Evolutionary conservation across 2,329 filamentous ascomycete genomes (phyloP).

Genomic region (Xylariaceae sp.): DNA sequence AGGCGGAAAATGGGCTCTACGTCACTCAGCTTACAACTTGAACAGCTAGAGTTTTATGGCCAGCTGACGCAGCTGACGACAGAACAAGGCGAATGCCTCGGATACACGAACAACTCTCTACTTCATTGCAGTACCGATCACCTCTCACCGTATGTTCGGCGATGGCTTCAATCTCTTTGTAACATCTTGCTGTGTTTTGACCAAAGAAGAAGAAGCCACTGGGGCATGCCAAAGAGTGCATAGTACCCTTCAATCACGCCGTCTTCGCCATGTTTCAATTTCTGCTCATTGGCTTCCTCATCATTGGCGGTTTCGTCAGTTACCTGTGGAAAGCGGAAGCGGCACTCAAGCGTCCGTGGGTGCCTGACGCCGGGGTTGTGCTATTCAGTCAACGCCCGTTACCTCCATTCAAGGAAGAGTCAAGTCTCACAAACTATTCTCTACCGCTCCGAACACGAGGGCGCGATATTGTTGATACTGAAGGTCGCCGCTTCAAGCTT

Average conservation of each 20-base stretch:
- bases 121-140: too few relatives aligned
- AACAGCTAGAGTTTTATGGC: too few relatives aligned
- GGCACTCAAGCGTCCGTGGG: slow-evolving; percentile 45
- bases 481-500: slow-evolving; percentile 58
- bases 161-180: slow-evolving; percentile 11
- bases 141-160: too few relatives aligned
- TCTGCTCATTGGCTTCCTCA: slow-evolving; percentile 35
- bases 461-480: slow-evolving; percentile 58
- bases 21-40: too few relatives aligned
- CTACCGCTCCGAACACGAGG: slow-evolving; percentile 60
- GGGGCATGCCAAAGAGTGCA: neutral
- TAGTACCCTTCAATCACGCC: neutral
- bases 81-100: too few relatives aligned
- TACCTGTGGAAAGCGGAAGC: slow-evolving; percentile 47
- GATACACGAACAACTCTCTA: too few relatives aligned
- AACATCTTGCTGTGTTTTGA: slow-evolving; percentile 10
- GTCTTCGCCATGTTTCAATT: slow-evolving; percentile 31
- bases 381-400: slow-evolving; percentile 50
- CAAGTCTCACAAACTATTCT: slow-evolving; percentile 46
- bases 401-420: slow-evolving; percentile 40
- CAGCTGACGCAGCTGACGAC: too few relatives aligned
- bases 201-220: too few relatives aligned
- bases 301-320: slow-evolving; percentile 39
- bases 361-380: slow-evolving; percentile 45
- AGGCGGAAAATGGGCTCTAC: too few relatives aligned